Percentiles rank a stretch among this genome's conserved stretches.
Conservation (phyloP, 2,329 filamentous ascomycete species). For the Calonectria henricotiae region DNA sequence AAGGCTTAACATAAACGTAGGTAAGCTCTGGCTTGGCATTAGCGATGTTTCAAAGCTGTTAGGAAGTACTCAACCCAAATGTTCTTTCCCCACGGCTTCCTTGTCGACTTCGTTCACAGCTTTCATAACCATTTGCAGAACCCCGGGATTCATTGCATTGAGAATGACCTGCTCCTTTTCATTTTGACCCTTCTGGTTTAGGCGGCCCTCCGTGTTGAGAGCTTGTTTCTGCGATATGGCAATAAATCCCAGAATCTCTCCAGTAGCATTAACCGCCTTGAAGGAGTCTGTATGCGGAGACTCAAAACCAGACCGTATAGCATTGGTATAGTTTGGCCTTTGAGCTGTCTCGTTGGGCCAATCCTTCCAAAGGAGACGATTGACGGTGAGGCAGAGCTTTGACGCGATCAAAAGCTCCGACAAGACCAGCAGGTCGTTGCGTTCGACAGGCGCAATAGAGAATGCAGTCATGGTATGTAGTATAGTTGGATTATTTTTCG, state of each 20-base stretch:
- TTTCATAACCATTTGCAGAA: slow-evolving; percentile 6
- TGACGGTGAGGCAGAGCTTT: slow-evolving; percentile 33
- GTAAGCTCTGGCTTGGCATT: slow-evolving; percentile 25
- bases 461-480: background rate
- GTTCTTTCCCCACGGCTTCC: background rate
- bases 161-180: background rate
- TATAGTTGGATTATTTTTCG: too few relatives aligned
- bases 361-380: slow-evolving; percentile 31
- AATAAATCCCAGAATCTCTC: slow-evolving; percentile 33
- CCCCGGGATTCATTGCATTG: background rate
- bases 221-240: slow-evolving; percentile 13
- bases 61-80: slow-evolving; percentile 8
- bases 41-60: background rate
- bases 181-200: background rate
- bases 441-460: slow-evolving; percentile 21
- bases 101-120: slow-evolving; percentile 8
- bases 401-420: slow-evolving; percentile 24
- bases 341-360: slow-evolving; percentile 35
- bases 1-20: slow-evolving; percentile 34
- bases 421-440: slow-evolving; percentile 12
- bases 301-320: slow-evolving; percentile 16
- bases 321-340: background rate
- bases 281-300: background rate
- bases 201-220: background rate
- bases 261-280: slow-evolving; percentile 32